Percentiles rank a stretch among this genome's conserved stretches.
These are phyloP conservation scores for Pythium dissimile DNA, from an alignment of 352 stramenopile species.

Conservation along the genomic window DNA sequence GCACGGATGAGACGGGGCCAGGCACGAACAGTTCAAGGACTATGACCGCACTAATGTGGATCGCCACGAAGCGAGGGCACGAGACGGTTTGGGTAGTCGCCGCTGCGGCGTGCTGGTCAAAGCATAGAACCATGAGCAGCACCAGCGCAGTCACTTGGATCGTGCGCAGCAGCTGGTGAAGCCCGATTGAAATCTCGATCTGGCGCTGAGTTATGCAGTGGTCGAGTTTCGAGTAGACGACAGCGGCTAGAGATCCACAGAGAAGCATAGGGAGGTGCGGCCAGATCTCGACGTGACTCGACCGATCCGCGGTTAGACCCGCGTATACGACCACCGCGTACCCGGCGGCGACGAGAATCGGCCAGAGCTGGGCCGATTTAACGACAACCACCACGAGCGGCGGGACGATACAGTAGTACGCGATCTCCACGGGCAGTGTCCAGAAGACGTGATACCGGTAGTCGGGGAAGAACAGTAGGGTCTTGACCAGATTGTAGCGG, in stretches of 20 bases:
- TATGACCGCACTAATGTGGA: slow-evolving; percentile 25
- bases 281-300: slow-evolving; percentile 14
- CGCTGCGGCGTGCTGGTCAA: slow-evolving; percentile 27
- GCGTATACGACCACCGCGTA: slow-evolving; percentile 31
- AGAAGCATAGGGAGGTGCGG: slow-evolving; percentile 37
- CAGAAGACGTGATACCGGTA: slow-evolving; percentile 46
- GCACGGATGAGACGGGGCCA: slow-evolving; percentile 26
- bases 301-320: slow-evolving; percentile 19
- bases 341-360: slow-evolving; percentile 25
- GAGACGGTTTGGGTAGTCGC: slow-evolving; percentile 29
- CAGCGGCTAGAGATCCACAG: slow-evolving; percentile 30
- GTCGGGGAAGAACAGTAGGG: slow-evolving; percentile 18
- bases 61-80: slow-evolving; percentile 26
- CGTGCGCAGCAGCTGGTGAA: slow-evolving; percentile 18
- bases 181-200: too few species aligned
- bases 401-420: slow-evolving; percentile 43
- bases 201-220: slow-evolving; percentile 13
- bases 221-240: slow-evolving; percentile 28
- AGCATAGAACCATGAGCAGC: slow-evolving; percentile 20
- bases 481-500: not conserved
- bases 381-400: slow-evolving; percentile 24
- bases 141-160: slow-evolving; percentile 26
- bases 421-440: slow-evolving; percentile 45
- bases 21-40: slow-evolving; percentile 36
- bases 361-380: slow-evolving; percentile 27